Base-by-base conservation (phyloP, 164 flowering plant species). In the Platanus orientalis region DNA sequence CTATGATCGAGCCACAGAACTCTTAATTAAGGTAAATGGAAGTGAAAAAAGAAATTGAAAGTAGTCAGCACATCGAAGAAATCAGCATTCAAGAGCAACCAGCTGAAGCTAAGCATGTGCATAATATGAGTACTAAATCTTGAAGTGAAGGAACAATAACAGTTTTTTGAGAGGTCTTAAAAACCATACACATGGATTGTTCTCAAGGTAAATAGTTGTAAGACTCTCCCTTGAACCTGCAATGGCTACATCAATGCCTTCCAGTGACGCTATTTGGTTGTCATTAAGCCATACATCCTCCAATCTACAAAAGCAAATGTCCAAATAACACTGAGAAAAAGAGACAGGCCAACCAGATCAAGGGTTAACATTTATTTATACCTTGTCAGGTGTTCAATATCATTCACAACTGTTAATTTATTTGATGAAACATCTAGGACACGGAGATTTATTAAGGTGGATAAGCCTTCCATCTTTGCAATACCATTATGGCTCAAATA, bases 401-500 rank as follows among this genome's bases (percentile, higher is more conserved):
- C 94, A 60, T 74, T 64, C 20, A 95, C 76, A 42, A 80, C 69
- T 28, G 84, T 83, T 57, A 95, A 74, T 78, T 92, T 95, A 74
- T 95, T 95, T 54, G 96, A 81, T 19, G 99, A 83, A 28, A 91
- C 79, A 75, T 95, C 99, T 73, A 95, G 76, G 32, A 95, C 81
- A 39, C 82, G 86, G 28, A 95, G 92, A 72, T 92, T 88, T 16
- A 83, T 81, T 66, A 92, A 80, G 42, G 86, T 71, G 47, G 94
- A 83, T 59, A 90, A 65, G 57, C 97, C 97, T 76, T 92, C 99
- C 96, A 89, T 92, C 75, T 85, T 84, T 34, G 82, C 56, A 54
- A 95, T 92, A 58, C 99, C 99, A 84, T 94, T 94, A 75, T 94
- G 99, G 80, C 99, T 94, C 87, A 94, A 67, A 74, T 95, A 92